Percentiles rank a stretch among this genome's conserved stretches.
These are phyloP conservation scores for Larix kaempferi DNA, from an alignment of 75 land plant species.

Conservation along the genomic window DNA sequence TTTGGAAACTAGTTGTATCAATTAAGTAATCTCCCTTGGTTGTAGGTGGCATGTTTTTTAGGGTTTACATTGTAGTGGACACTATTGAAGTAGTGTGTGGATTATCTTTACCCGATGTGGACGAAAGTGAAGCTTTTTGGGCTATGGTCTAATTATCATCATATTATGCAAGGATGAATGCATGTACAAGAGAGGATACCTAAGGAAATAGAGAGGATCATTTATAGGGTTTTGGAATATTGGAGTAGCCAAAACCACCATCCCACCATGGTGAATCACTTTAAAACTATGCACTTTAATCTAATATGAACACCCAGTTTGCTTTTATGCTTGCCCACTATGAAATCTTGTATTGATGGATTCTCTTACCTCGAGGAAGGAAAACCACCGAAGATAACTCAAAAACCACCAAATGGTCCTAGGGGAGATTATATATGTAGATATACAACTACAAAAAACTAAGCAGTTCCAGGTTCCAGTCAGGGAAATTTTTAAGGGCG, in stretches of 20 bases:
- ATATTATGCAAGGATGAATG: slow-evolving; percentile 23
- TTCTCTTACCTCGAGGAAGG: slow-evolving; percentile 43
- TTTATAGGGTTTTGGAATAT: too few species aligned
- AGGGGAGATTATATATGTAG: neutral
- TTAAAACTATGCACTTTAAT: too few species aligned
- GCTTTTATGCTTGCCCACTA: slow-evolving; percentile 53
- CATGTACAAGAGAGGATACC: slow-evolving; percentile 53
- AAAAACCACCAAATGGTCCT: neutral
- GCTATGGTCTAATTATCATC: slow-evolving; percentile 22
- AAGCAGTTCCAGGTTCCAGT: slow-evolving; percentile 15
- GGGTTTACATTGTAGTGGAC: slow-evolving; percentile 77
- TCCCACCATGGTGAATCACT: too few species aligned
- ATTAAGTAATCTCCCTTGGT: neutral
- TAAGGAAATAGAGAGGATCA: too few species aligned
- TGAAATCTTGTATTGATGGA: slow-evolving; percentile 50
- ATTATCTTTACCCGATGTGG: slow-evolving; percentile 81
- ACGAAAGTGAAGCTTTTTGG: slow-evolving; percentile 33
- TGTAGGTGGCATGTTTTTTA: slow-evolving; percentile 80
- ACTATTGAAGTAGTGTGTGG: slow-evolving; percentile 69
- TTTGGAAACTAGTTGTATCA: neutral
- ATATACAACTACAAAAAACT: neutral
- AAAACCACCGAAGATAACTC: neutral
- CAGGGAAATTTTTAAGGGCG: too few species aligned
- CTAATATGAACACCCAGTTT: too few species aligned
- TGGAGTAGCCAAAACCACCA: too few species aligned